Base-by-base conservation (phyloP, 106 monocot genomes). In the Allium cepa region DNA sequence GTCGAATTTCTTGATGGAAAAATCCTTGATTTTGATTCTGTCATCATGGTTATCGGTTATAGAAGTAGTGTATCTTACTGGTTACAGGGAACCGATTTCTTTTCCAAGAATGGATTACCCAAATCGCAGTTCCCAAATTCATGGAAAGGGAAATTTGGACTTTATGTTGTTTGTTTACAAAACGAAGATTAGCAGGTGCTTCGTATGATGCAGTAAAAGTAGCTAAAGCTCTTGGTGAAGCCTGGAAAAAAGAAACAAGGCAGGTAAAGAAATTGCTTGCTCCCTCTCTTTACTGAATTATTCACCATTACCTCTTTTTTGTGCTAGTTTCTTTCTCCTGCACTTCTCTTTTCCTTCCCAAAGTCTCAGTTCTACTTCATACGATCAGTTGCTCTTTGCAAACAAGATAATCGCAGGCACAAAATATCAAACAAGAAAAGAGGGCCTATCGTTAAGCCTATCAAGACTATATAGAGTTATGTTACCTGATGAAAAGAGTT, bases 1-100 rank as follows among this genome's bases (percentile, higher is more conserved):
- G 88, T 71, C 11, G 81, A 88, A 79, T 64, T 88, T 16, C 70
- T 81, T 36, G 81, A 88, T 52, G 79, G 84, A 9, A 45, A 48
- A 12, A 48, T 68, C 46, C 53, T 74, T 48, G 79, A 81, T 17
- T 51, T 81, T 47, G 84, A 88, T 27, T 72, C 81, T 0, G 79
- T 88, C n/a, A 55, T 87, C 22, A 36, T 87, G 15, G 86, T 82
- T 62, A 87, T 82, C 3, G 79, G 86, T 0, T 88, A 88, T 73
- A 71, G 79, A 64, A 88, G 88, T 83, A 88, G 82, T 16, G 81
- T 88, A 16, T 73, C 81, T 70, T 79, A 64, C 28, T 88, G 88
- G 88, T 63, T 88, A 14, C 84, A 84, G 85, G 84, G 66, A 27
- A 80, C 17, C 28, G 84, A 80, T 57, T 84, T 84, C 76, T 84